A percentile compares a stretch with the other conserved stretches of the same genome.
Evolutionary conservation across 768 basidiomycete genomes (phyloP).

Genomic region (Ramaria sp.): DNA sequence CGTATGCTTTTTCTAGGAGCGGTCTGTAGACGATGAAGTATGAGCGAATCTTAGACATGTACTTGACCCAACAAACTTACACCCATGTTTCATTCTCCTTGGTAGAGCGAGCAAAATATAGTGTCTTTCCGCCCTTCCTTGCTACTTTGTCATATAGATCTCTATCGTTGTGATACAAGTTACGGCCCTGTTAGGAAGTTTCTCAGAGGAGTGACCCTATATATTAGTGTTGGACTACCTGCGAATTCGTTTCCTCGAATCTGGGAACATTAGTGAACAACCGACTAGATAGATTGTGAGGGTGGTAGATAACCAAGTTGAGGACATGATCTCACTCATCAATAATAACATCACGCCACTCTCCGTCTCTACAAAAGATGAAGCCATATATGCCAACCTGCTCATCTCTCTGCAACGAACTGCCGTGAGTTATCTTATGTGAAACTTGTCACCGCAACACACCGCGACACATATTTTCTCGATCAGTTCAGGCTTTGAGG

Average conservation of each 20-base stretch:
- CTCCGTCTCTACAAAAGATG: slow-evolving; percentile 41
- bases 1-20: slow-evolving; percentile 47
- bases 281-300: slow-evolving; percentile 21
- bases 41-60: background rate
- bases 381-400: slow-evolving; percentile 46
- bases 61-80: slow-evolving; percentile 9
- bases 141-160: slow-evolving; percentile 33
- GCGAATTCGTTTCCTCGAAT: slow-evolving; percentile 32
- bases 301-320: background rate
- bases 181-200: slow-evolving; percentile 21
- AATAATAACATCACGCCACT: slow-evolving; percentile 43
- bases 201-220: background rate
- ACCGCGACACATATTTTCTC: slow-evolving; percentile 44
- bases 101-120: slow-evolving; percentile 38
- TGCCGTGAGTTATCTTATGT: background rate
- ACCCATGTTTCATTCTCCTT: slow-evolving; percentile 46
- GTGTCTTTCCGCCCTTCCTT: slow-evolving; percentile 32
- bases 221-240: background rate
- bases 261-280: slow-evolving; percentile 40
- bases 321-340: slow-evolving; percentile 33
- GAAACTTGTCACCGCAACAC: slow-evolving; percentile 10
- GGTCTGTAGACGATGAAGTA: slow-evolving; percentile 17
- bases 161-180: slow-evolving; percentile 40
- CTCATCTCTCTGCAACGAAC: slow-evolving; percentile 30
- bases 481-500: slow-evolving; percentile 31